Base-by-base conservation (phyloP, 192 early-diverging fungal genomes). In the Pecoramyces ruminantium region DNA sequence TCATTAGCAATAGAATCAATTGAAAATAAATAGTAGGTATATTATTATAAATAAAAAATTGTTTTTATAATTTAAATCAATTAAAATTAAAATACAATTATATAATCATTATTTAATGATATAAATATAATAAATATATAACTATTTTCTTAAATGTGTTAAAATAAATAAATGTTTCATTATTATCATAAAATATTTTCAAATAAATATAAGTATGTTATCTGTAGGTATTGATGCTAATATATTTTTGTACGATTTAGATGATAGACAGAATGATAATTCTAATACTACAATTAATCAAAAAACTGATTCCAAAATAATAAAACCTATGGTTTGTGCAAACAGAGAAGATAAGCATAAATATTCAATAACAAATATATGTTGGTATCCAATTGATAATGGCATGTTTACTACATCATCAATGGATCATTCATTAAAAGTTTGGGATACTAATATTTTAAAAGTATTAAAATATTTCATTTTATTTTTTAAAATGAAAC, bases 351-450 rank as follows among this genome's bases (percentile, higher is more conserved):
- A 78, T 11, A 87, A 90, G 6, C 95, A 97, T 85, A 81, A 85
- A 34, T 92, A 88, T 79, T 87, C 88, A 12, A 86, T 97, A 5
- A 91, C 94, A 9, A 86, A 86, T 58, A 87, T 95, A 0, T 84
- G 86, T 6, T 97, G 96, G 96, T 96, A 93, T 82, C 92, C 94
- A 6, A 87, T 90, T 77, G 94, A 96, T 84, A 92, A 89, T 21
- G 95, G 95, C 39, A 88, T 96, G 87, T 96, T 96, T 84, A 90
- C 92, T 0, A 92, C 91, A 2, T 89, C 90, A 0, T 94, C 94
- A 0, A 92, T 92, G 80, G 96, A 97, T 83, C 83, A 87, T 38
- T 92, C 92, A 0, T 81, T 96, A 25, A 90, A 92, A 42, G 88
- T 94, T 21, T 96, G 94, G 94, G 95, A 97, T 78, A 92, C 95